phyloP scores from a whole-genome alignment of 176 grass and related monocot species.

The Oropetium thomaeum region DNA sequence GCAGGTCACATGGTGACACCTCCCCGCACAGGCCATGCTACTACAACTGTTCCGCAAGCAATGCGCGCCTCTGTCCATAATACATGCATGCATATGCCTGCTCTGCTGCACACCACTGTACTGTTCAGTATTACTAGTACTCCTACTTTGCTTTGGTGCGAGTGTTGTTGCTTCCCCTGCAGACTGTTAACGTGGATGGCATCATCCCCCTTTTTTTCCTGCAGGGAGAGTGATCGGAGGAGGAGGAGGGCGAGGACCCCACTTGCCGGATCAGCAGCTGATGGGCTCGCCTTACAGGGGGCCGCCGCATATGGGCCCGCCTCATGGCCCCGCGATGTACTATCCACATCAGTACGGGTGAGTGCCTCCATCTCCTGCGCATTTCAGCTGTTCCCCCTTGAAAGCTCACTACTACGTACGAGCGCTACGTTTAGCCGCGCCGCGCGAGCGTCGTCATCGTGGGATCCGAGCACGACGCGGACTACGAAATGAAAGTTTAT shows the following conservation, averaged over 20 bases:
- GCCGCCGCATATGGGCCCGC: slow-evolving; percentile 44
- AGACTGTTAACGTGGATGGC: slow-evolving; percentile 18
- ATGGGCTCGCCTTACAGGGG: slow-evolving; percentile 42
- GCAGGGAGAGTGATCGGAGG: slow-evolving; percentile 40
- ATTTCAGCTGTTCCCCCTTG: background rate
- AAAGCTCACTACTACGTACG: slow-evolving; percentile 11
- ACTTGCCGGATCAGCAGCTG: slow-evolving; percentile 33
- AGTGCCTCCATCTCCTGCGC: slow-evolving; percentile 5
- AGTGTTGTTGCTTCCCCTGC: slow-evolving; percentile 16
- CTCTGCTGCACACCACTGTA: slow-evolving; percentile 10
- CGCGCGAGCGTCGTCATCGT: slow-evolving; percentile 7
- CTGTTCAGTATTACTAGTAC: background rate
- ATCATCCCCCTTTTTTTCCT: slow-evolving; percentile 11
- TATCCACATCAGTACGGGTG: slow-evolving; percentile 59
- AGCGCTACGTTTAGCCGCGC: background rate
- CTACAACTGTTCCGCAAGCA: slow-evolving; percentile 34
- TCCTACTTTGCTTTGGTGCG: slow-evolving; percentile 34
- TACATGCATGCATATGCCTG: slow-evolving; percentile 12
- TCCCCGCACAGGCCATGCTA: slow-evolving; percentile 4
- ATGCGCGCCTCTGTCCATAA: background rate
- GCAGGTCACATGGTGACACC: slow-evolving; percentile 37
- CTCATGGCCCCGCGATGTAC: slow-evolving; percentile 17
- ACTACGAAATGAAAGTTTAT: slow-evolving; percentile 19
- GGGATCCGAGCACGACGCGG: slow-evolving; percentile 14
- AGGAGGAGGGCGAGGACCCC: slow-evolving; percentile 26